phyloP scores from a whole-genome alignment of 345 rosid species.

The Corchorus capsularis region DNA sequence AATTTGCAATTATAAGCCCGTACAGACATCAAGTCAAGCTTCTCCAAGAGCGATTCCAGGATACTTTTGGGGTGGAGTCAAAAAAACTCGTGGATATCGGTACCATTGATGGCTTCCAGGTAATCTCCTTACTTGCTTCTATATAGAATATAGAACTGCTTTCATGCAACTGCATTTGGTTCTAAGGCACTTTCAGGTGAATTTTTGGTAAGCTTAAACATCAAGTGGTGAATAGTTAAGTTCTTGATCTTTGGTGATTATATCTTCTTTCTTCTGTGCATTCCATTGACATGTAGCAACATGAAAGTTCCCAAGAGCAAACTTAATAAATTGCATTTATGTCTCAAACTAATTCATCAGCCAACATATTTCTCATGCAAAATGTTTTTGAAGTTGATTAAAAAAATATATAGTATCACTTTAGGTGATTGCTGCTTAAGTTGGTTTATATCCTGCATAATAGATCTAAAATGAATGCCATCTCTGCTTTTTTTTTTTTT shows the following conservation, averaged over 20 bases:
- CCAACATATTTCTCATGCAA: background rate
- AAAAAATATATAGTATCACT: background rate
- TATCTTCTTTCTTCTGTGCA: background rate
- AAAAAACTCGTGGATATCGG: constrained; percentile 75
- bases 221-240: background rate
- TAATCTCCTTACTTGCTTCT: constrained; percentile 27
- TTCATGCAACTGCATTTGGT: background rate
- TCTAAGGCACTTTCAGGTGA: background rate
- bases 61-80: constrained; percentile 77
- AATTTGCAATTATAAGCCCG: constrained; percentile 86
- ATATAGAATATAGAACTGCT: background rate
- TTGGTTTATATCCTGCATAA: background rate
- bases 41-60: constrained; percentile 72
- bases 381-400: background rate
- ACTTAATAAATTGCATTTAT: background rate
- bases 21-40: constrained; percentile 91
- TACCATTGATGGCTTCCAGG: constrained; percentile 99
- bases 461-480: background rate
- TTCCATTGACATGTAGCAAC: background rate
- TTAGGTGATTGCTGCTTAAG: background rate
- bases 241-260: background rate
- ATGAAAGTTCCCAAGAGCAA: background rate
- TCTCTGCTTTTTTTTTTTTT: constrained; percentile 26
- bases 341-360: background rate
- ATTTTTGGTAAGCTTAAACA: background rate